These are phyloP conservation scores for Aspergillus ibericus DNA, from an alignment of 2,329 filamentous ascomycete genomes.

Conservation along the genomic window DNA sequence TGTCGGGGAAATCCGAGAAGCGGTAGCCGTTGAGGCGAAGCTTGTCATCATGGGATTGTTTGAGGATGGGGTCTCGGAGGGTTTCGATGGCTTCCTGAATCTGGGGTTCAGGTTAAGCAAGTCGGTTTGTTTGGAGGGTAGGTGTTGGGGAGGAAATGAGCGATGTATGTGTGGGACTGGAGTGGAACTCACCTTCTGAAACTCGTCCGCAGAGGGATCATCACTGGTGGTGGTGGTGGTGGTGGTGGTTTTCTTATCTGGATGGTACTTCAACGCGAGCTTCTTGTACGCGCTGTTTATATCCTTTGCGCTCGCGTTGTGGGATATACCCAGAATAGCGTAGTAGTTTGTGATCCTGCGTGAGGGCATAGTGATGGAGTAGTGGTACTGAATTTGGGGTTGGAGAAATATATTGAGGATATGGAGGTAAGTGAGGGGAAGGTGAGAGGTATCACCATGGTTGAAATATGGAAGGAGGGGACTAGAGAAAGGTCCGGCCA, in stretches of 20 bases:
- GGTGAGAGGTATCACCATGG: background rate
- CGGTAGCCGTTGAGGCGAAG: conserved; percentile 7
- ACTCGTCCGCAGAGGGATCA: conserved; percentile 15
- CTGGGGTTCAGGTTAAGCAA: conserved; percentile 14
- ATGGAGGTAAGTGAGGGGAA: background rate
- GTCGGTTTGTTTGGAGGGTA: background rate
- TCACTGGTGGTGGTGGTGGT: conserved; percentile 1
- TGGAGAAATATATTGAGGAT: too few species aligned
- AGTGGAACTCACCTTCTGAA: conserved; percentile 24
- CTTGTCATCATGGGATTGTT: conserved; percentile 23
- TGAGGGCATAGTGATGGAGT: background rate
- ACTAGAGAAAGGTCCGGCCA: background rate
- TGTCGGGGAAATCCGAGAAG: background rate
- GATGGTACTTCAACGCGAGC: conserved; percentile 36
- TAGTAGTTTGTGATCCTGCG: conserved; percentile 21
- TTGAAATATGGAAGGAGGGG: background rate
- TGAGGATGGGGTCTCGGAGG: conserved; percentile 31
- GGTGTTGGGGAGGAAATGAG: background rate
- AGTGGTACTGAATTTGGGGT: too few species aligned
- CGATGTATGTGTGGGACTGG: background rate
- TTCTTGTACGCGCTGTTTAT: conserved; percentile 37
- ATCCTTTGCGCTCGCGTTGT: conserved; percentile 28
- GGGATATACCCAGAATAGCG: conserved; percentile 26
- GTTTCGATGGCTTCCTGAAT: conserved; percentile 35
- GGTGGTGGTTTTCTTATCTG: conserved; percentile 29